phyloP scores from a whole-genome alignment of 139 green algal genomes.

The Chlorokybus atmophyticus region DNA sequence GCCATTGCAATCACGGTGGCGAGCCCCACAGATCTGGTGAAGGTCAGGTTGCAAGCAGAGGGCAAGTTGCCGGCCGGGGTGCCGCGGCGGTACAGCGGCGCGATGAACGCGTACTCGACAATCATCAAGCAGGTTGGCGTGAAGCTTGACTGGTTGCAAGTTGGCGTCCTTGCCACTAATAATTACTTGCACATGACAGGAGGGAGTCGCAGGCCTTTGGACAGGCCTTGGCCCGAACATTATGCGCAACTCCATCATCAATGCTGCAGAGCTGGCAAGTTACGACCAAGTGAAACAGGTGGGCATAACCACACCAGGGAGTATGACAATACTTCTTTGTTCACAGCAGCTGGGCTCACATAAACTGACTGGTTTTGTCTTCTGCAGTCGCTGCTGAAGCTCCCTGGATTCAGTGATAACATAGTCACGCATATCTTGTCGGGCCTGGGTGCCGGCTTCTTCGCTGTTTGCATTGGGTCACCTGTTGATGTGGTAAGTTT shows the following conservation, averaged over 20 bases:
- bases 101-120: conserved; percentile 75
- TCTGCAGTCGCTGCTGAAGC: conserved; percentile 19
- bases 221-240: conserved; percentile 91
- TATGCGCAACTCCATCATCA: conserved; percentile 91
- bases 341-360: conserved; percentile 28
- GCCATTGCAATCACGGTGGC: conserved; percentile 45
- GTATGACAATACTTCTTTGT: background rate
- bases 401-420: conserved; percentile 27
- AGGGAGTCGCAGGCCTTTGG: conserved; percentile 81
- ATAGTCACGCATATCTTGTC: conserved; percentile 27
- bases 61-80: conserved; percentile 59
- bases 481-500: conserved; percentile 75
- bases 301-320: conserved; percentile 46
- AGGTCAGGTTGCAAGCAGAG: conserved; percentile 93
- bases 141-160: background rate
- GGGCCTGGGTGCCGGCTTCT: conserved; percentile 83
- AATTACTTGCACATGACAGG: conserved; percentile 33
- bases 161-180: background rate
- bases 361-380: conserved; percentile 15
- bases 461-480: conserved; percentile 84
- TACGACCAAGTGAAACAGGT: conserved; percentile 75
- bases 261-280: conserved; percentile 85
- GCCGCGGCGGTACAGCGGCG: conserved; percentile 63
- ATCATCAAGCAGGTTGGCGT: conserved; percentile 78
- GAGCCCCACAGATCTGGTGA: conserved; percentile 90